Conservation (phyloP, 2,329 filamentous ascomycete species). For the Penicillium sp. region DNA sequence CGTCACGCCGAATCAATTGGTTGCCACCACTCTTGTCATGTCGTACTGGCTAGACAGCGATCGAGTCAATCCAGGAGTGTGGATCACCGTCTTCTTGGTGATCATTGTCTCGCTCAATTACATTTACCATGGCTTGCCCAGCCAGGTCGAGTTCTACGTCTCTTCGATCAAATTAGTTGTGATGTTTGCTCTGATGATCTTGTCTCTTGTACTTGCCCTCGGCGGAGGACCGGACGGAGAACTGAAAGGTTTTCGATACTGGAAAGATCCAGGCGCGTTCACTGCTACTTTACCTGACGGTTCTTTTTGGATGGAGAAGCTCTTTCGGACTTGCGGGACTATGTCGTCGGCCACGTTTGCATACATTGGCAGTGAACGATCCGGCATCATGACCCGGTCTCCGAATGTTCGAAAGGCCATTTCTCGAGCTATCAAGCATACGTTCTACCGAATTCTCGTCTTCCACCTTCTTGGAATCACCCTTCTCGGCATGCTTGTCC, state of each 20-base stretch:
- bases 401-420: slow-evolving; percentile 71
- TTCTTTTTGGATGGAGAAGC: slow-evolving; percentile 46
- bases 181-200: slow-evolving; percentile 59
- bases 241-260: slow-evolving; percentile 59
- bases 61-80: slow-evolving; percentile 66
- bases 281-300: no score
- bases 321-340: slow-evolving; percentile 60
- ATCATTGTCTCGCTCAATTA: slow-evolving; percentile 60
- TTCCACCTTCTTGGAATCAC: slow-evolving; percentile 72
- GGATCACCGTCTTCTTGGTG: slow-evolving; percentile 63
- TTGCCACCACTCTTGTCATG: slow-evolving; percentile 68
- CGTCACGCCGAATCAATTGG: slow-evolving; percentile 76
- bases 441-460: slow-evolving; percentile 72
- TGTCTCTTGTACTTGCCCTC: slow-evolving; percentile 57
- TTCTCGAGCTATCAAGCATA: slow-evolving; percentile 69
- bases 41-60: slow-evolving; percentile 65
- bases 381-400: slow-evolving; percentile 68
- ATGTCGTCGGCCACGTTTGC: slow-evolving; percentile 72
- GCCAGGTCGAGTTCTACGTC: slow-evolving; percentile 55
- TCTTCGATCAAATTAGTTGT: slow-evolving; percentile 61
- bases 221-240: slow-evolving; percentile 59
- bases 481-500: slow-evolving; percentile 68
- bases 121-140: slow-evolving; percentile 60
- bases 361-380: slow-evolving; percentile 68
- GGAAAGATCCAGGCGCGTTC: slow-evolving; percentile 55